phyloP scores from a whole-genome alignment of 805 yeast genomes.

The Cyberlindnera maclurae region DNA sequence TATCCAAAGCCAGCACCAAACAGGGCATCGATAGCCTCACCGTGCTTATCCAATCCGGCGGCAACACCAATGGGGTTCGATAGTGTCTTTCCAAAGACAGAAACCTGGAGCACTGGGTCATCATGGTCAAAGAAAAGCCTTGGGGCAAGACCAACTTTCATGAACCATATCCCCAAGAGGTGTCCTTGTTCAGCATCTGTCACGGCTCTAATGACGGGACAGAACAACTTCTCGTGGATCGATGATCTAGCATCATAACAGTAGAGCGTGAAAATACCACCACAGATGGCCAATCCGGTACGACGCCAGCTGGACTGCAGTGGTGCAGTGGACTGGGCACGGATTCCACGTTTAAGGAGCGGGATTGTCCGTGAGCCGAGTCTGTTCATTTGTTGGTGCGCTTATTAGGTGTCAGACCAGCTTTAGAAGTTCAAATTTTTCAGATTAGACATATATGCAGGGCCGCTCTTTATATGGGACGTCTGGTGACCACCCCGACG shows the following conservation, averaged over 20 bases:
- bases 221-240: slow-evolving; percentile 69
- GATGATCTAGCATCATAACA: slow-evolving; percentile 73
- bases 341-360: background rate
- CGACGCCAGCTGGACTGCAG: background rate
- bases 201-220: slow-evolving; percentile 64
- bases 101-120: slow-evolving; percentile 46
- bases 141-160: slow-evolving; percentile 68
- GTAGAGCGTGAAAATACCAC: slow-evolving; percentile 42
- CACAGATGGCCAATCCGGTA: slow-evolving; percentile 8
- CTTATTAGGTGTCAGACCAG: too few species aligned
- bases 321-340: slow-evolving; percentile 2
- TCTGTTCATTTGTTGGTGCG: background rate
- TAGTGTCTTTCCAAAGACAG: slow-evolving; percentile 57
- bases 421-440: too few species aligned
- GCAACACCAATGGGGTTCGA: slow-evolving; percentile 86
- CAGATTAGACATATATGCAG: too few species aligned
- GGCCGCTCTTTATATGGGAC: too few species aligned
- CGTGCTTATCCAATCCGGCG: slow-evolving; percentile 94
- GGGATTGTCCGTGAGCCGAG: background rate
- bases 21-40: slow-evolving; percentile 80
- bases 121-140: slow-evolving; percentile 46
- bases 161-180: slow-evolving; percentile 56
- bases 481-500: background rate
- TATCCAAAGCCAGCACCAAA: slow-evolving; percentile 77
- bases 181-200: slow-evolving; percentile 90